phyloP scores from a whole-genome alignment of 345 rosid genomes.

The Citrus sinensis region DNA sequence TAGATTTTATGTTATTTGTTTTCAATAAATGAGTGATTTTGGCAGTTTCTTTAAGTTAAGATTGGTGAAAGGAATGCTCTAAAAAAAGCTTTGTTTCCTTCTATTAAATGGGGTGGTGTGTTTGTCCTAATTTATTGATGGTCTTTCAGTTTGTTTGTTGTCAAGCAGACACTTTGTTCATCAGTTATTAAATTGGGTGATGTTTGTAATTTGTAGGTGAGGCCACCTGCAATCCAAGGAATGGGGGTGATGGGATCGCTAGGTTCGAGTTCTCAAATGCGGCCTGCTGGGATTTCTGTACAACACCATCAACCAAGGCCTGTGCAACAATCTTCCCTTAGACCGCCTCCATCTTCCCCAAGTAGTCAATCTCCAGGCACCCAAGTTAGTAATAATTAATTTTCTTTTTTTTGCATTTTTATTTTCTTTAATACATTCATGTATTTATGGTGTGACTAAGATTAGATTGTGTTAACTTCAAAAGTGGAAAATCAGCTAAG shows the following conservation, averaged over 20 bases:
- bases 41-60: not conserved
- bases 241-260: slow-evolving; percentile 63
- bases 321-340: slow-evolving; percentile 57
- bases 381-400: slow-evolving; percentile 48
- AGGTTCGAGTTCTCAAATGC: slow-evolving; percentile 60
- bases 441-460: not conserved
- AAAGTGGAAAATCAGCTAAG: not conserved
- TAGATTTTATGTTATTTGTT: not conserved
- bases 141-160: not conserved
- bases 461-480: not conserved
- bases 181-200: not conserved
- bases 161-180: not conserved
- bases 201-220: slow-evolving; percentile 35
- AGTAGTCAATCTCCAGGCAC: slow-evolving; percentile 48
- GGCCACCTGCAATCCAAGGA: slow-evolving; percentile 58
- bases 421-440: not conserved
- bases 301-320: slow-evolving; percentile 83
- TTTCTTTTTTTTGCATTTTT: not conserved
- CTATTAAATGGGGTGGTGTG: not conserved
- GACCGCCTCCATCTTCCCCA: slow-evolving; percentile 55
- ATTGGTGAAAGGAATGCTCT: not conserved
- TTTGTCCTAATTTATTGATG: not conserved
- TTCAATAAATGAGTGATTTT: slow-evolving; percentile 2
- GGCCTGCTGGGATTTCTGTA: slow-evolving; percentile 59
- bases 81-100: not conserved